These are phyloP conservation scores for Solanum gandarillasii DNA, from an alignment of 257 asterid genomes.

Conservation along the genomic window DNA sequence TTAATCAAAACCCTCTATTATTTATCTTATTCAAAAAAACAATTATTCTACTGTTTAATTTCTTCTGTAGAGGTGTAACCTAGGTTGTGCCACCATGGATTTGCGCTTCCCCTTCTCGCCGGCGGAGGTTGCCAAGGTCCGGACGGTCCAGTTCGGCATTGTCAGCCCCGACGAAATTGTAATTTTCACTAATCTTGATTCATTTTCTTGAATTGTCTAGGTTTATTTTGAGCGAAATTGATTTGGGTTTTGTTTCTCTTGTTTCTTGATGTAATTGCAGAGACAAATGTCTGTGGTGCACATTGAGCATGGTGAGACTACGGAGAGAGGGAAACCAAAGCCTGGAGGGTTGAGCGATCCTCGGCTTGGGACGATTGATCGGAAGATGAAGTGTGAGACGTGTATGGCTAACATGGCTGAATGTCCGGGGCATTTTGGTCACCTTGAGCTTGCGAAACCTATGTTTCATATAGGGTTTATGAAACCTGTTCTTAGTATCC, in stretches of 20 bases:
- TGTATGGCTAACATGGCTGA: constrained; percentile 99
- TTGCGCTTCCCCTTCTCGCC: constrained; percentile 86
- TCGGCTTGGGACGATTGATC: constrained; percentile 82
- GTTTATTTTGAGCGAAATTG: not conserved
- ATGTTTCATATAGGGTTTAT: constrained; percentile 96
- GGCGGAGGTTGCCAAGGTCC: constrained; percentile 90
- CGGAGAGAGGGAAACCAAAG: constrained; percentile 95
- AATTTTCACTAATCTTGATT: not conserved
- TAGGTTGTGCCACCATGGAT: constrained; percentile 39
- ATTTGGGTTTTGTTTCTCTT: not conserved
- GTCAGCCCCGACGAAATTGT: constrained; percentile 95
- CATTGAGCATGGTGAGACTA: constrained; percentile 94
- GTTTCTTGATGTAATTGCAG: constrained; percentile 25
- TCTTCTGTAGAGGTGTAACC: not conserved
- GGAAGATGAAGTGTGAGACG: constrained; percentile 95
- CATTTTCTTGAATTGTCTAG: not conserved
- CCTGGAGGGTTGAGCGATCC: constrained; percentile 85
- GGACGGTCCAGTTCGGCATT: constrained; percentile 82
- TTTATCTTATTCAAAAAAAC: not conserved
- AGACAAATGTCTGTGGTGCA: constrained; percentile 98
- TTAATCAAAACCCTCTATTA: not conserved
- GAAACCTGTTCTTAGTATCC: constrained; percentile 78
- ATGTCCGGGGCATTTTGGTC: constrained; percentile 98
- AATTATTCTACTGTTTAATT: not conserved
- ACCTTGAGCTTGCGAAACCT: constrained; percentile 95